Percentiles rank a stretch among this genome's conserved stretches.
Evolutionary conservation across 2,329 filamentous ascomycete species (phyloP).

Genomic region (Apiospora aurea): DNA sequence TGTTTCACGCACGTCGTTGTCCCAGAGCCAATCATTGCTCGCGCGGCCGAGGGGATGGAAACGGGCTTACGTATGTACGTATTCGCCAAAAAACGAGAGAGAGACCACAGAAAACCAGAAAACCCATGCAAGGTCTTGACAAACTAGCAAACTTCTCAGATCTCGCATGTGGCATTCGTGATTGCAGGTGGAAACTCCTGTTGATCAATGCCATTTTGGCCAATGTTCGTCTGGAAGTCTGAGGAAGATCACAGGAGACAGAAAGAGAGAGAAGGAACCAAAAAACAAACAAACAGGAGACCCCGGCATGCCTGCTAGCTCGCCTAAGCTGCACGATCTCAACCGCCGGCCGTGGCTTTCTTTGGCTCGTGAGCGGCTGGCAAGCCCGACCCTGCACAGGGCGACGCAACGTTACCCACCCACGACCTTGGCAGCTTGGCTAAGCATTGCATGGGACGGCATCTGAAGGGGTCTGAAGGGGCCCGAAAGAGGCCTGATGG

Average conservation of each 20-base stretch:
- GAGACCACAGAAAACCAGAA: background rate
- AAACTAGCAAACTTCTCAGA: background rate
- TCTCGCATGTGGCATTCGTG: slow-evolving; percentile 5
- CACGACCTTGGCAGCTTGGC: background rate
- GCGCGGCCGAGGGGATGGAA: background rate
- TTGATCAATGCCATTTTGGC: slow-evolving; percentile 14
- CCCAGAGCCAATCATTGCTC: slow-evolving; percentile 6
- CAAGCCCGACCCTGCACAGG: background rate
- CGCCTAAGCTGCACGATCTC: background rate
- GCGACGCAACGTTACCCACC: slow-evolving; percentile 14
- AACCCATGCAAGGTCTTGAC: background rate
- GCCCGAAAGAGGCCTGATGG: background rate
- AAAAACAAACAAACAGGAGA: background rate
- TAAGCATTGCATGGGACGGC: slow-evolving; percentile 4
- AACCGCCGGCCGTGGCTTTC: slow-evolving; percentile 3
- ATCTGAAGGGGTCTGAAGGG: background rate
- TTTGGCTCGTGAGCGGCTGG: slow-evolving; percentile 7
- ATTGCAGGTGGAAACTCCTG: slow-evolving; percentile 18
- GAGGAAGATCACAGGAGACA: slow-evolving; percentile 4
- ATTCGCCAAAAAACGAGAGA: background rate
- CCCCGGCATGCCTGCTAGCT: background rate
- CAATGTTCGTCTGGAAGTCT: background rate
- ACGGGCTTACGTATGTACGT: slow-evolving; percentile 15
- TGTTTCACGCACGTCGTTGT: slow-evolving; percentile 11
- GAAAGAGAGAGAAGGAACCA: background rate